These are phyloP conservation scores for Suhomyces ambrosiae DNA, from an alignment of 1,139 yeast species.

Conservation along the genomic window DNA sequence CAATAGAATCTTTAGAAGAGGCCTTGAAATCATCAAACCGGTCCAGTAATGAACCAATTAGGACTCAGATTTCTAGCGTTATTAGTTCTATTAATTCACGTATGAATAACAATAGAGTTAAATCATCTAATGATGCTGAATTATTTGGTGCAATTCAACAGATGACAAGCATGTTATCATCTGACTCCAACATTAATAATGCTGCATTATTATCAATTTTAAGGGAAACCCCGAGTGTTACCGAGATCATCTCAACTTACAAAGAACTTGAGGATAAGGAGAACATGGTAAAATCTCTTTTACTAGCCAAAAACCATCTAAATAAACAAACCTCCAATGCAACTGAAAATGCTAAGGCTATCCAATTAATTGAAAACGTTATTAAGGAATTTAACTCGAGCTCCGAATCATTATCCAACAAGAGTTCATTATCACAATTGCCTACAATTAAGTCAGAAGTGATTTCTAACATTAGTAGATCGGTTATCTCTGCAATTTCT, in stretches of 20 bases:
- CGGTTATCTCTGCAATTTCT: constrained; percentile 34
- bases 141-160: constrained; percentile 43
- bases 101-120: constrained; percentile 13
- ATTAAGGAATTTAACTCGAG: constrained; percentile 23
- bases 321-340: constrained; percentile 15
- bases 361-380: constrained; percentile 29
- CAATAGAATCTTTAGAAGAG: constrained; percentile 29
- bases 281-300: constrained; percentile 36
- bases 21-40: constrained; percentile 25
- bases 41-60: constrained; percentile 17
- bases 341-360: constrained; percentile 22
- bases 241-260: constrained; percentile 30
- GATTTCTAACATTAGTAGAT: constrained; percentile 32
- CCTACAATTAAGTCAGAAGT: constrained; percentile 20
- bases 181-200: constrained; percentile 9
- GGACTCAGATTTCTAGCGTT: constrained; percentile 37
- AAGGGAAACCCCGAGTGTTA: constrained; percentile 19
- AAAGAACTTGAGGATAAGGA: constrained; percentile 27
- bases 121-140: constrained; percentile 27
- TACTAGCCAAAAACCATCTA: constrained; percentile 43
- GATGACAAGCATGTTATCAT: constrained; percentile 41
- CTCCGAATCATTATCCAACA: constrained; percentile 1
- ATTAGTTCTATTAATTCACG: constrained; percentile 18
- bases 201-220: constrained; percentile 14
- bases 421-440: constrained; percentile 3